Conservation (phyloP, 345 rosid genomes). For the Eucalyptus caleyi region DNA sequence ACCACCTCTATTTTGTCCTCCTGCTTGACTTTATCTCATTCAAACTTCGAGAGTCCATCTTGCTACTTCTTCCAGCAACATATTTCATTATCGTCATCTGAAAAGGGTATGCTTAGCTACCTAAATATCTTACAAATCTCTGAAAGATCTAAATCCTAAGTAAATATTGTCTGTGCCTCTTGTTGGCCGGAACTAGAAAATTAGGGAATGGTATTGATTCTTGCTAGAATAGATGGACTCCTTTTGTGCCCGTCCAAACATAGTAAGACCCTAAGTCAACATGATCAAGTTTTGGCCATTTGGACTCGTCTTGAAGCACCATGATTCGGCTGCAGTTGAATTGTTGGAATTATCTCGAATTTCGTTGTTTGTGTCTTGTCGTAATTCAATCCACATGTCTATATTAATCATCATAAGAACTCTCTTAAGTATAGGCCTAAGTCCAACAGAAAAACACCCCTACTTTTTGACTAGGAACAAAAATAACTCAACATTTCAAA, state of each 20-base stretch:
- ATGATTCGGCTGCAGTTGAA: not conserved
- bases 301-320: not conserved
- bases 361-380: not conserved
- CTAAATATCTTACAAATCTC: too few species aligned
- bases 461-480: too few species aligned
- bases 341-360: not conserved
- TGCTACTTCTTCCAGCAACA: not conserved
- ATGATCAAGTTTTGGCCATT: not conserved
- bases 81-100: too few species aligned
- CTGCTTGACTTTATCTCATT: too few species aligned
- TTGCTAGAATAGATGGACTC: not conserved
- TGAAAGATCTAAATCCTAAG: too few species aligned
- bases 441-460: rapidly evolving
- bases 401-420: not conserved
- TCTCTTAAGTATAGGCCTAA: too few species aligned
- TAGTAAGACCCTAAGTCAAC: not conserved
- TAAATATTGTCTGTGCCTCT: not conserved
- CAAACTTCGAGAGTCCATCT: not conserved
- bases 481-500: not conserved
- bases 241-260: not conserved
- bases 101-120: rapidly evolving
- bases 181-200: not conserved
- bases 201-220: not conserved
- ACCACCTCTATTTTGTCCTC: too few species aligned
- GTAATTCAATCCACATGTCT: not conserved